phyloP scores from a whole-genome alignment of 2,329 filamentous ascomycete genomes.

The Xylariaceae sp. region DNA sequence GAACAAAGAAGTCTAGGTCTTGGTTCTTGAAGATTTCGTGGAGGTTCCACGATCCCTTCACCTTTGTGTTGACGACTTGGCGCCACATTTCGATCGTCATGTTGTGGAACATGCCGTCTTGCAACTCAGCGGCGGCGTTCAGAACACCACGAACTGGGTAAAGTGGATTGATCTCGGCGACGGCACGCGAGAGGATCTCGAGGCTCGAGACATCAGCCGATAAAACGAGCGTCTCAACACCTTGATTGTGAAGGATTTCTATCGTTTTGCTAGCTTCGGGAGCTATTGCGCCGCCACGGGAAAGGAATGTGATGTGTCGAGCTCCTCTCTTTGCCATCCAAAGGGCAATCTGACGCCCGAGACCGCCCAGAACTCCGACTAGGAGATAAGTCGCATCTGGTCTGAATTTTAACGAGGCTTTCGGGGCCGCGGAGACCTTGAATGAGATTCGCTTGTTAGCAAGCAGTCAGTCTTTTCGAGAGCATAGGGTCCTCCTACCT shows the following conservation, averaged over 20 bases:
- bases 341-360: neutral
- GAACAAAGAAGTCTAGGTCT: slow-evolving; percentile 19
- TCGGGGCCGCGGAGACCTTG: too few relatives aligned
- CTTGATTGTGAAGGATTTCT: neutral
- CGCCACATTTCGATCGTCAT: slow-evolving; percentile 7
- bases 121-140: neutral
- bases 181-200: neutral
- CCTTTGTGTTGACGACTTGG: slow-evolving; percentile 8
- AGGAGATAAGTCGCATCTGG: neutral
- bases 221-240: neutral
- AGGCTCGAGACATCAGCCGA: neutral
- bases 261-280: neutral
- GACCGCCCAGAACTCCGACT: neutral
- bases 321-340: neutral
- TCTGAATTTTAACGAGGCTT: neutral
- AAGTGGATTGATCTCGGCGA: neutral
- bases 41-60: slow-evolving; percentile 10
- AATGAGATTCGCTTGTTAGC: too few relatives aligned
- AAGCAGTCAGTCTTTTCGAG: too few relatives aligned
- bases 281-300: neutral
- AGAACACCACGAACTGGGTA: neutral
- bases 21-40: slow-evolving; percentile 5
- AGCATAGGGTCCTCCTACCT: too few relatives aligned
- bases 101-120: slow-evolving; percentile 11
- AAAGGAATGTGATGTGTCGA: neutral